Evolutionary conservation across 257 asterid species (phyloP), one percentile per base, ranked within the genome.

Genomic region (Asclepias syriaca): DNA sequence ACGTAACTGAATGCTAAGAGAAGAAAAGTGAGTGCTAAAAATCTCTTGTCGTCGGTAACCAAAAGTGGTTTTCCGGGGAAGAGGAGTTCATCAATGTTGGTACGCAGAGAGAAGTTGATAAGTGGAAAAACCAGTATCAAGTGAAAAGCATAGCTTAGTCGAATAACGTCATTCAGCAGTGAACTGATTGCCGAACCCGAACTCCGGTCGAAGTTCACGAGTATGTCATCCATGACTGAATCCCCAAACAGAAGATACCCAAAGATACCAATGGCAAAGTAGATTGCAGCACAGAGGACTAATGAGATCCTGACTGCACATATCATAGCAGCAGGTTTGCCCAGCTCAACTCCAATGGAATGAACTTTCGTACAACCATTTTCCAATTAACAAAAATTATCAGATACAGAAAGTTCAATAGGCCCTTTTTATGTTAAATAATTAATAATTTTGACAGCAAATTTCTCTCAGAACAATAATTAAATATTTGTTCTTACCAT

Each of bases 171-270:
- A 27, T 92, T 87, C 4, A 94, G 79, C n/a, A 88, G 56, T 9
- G 86, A 76, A 60, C 77, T 82, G 57, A 85, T 72, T 14, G 83
- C 72, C 7, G 93, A 79, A 12, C 92, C 92, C 19, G 91, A 75
- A 24, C 80, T 78, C 65, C 67, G 80, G 45, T 87, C 95, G 53
- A 94, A 94, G 75, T 94, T 94, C 65, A 94, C 98, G 3, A 94
- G 93, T 71, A 94, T 87, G 84, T 91, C 99, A 65, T 86, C 96
- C 88, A 84, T 85, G 70, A 90, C 93, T 8, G 93, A 83, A 3
- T 94, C 99, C 14, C 98, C 99, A 46, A 94, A 94, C 9, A 94
- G 85, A 67, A 94, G 97, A 82, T 94, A 94, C n/a, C 97, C 97
- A 39, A 94, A 91, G 4, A 91, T 80, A 54, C 99, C 99, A 3